Base-by-base conservation (phyloP, 1,284 basidiomycete genomes). In the Ustilago hordei region DNA sequence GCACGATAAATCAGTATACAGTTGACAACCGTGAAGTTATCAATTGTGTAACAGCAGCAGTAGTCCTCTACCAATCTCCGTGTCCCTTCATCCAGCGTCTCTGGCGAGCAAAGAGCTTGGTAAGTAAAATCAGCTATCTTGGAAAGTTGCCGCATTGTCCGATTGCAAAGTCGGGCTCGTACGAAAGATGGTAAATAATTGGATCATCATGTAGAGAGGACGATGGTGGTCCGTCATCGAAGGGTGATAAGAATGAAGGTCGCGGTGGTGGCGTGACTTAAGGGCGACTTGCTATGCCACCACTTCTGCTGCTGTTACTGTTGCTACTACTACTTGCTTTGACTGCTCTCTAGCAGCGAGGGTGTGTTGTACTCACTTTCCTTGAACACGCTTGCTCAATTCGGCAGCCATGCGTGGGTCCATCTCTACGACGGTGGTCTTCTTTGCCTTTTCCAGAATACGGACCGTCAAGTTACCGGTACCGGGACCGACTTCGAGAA, bases 351-450 rank as follows among this genome's bases (percentile, higher is more conserved):
- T n/a, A 43, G 36, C 6, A 17, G n/a, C 3, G 28, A 34, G 36
- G 1, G 19, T 1, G 31, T 4, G 34, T 36, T 19, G 13, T 57
- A 92, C 94, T 89, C 87, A 97, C 95, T 93, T 98, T 89, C 96
- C 96, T 89, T 98, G 93, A 1, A 99, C 95, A 80, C 97, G 92
- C 87, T 99, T 99, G 66, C 93, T 93, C 63, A 99, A 90, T 86
- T 99, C 96, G 54, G 95, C 95, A 19, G 95, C 96, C 96, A 99
- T 98, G 43, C 97, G 91, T 77, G 97, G 97, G 86, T 99, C 97
- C 94, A 98, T 97, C 58, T 99, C 97, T 35, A 98, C 91, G 1
- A 95, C 96, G 0, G 93, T 93, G 35, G 94, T 92, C 88, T 93
- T 92, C 85, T 96, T 95, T 72, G 93, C 93, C 87, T 95, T 93